Evolutionary conservation across 805 yeast genomes (phyloP), one percentile per base, ranked within the genome.

Genomic region (Sungouiozyma intestinalis): DNA sequence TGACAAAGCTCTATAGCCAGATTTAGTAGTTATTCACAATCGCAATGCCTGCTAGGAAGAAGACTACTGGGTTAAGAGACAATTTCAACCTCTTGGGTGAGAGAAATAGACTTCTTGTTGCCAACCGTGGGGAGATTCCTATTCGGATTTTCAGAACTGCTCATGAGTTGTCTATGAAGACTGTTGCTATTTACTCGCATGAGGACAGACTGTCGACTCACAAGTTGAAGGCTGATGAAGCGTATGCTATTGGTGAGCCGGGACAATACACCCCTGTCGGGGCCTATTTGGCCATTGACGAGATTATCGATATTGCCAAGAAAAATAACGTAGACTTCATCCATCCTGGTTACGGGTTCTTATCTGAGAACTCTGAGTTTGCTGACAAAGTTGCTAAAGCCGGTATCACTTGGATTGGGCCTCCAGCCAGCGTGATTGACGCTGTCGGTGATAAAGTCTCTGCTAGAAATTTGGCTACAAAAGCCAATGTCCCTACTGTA

Each of bases 121-220:
- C 97, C 34, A 90, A 90, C 69, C 77, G 98, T 66, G 97, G 97
- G 61, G 98, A 90, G 66, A 90, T 90, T 55, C 97, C 98, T 2
- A 97, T 88, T 24, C 72, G 98, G 56, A 86, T 92, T 52, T 86
- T 90, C 57, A 81, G 76, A 58, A 88, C 98, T 16, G 69, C 90
- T 58, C 85, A 84, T 63, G 81, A 81, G 61, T 61, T 92, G 49
- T 77, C 77, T 3, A 85, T 92, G 53, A 73, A 71, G 49, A 69
- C 96, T 1, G 81, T 90, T 51, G 92, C 97, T 4, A 81, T 90
- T 36, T 92, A 83, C 64, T 85, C 97, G 13, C 94, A 87, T 55
- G 82, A 85, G 3, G 98, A 90, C 60, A 75, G 81, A 55, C 85
- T 85, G 54, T 81, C 97, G 8, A 79, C 81, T 55, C 98, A 92